phyloP scores from a whole-genome alignment of 371 early-diverging fungal genomes.

The Capniomyces stellatus region DNA sequence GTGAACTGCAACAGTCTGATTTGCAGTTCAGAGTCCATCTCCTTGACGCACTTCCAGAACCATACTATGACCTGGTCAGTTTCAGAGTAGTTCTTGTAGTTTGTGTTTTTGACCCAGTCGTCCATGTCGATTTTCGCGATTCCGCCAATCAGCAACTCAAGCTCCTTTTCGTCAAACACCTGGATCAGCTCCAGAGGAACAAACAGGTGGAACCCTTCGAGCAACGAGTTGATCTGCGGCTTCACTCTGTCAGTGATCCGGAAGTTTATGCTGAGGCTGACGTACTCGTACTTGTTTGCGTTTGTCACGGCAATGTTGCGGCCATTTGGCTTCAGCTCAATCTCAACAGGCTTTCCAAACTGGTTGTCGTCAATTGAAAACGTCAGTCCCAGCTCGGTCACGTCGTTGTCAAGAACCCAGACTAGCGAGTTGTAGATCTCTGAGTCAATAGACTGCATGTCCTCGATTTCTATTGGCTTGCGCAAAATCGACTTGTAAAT shows the following conservation, averaged over 20 bases:
- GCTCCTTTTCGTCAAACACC: slow-evolving; percentile 95
- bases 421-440: slow-evolving; percentile 77
- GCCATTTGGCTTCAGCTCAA: slow-evolving; percentile 82
- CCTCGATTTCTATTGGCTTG: slow-evolving; percentile 66
- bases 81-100: slow-evolving; percentile 90
- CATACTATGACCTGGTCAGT: slow-evolving; percentile 84
- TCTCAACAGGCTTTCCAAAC: slow-evolving; percentile 79
- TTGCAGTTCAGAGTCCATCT: slow-evolving; percentile 83
- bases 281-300: slow-evolving; percentile 92
- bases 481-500: slow-evolving; percentile 92
- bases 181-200: slow-evolving; percentile 81
- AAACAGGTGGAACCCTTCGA: slow-evolving; percentile 88
- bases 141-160: slow-evolving; percentile 95
- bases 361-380: slow-evolving; percentile 83
- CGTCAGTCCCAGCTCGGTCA: slow-evolving; percentile 73
- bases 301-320: slow-evolving; percentile 86
- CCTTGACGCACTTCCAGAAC: slow-evolving; percentile 92
- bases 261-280: slow-evolving; percentile 42
- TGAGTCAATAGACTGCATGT: slow-evolving; percentile 93
- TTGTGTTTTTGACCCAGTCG: slow-evolving; percentile 98
- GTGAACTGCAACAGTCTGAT: slow-evolving; percentile 92
- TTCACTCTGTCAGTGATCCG: slow-evolving; percentile 66
- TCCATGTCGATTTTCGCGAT: slow-evolving; percentile 95
- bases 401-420: slow-evolving; percentile 91
- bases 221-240: slow-evolving; percentile 89